Percentiles rank a stretch among this genome's conserved stretches.
Evolutionary conservation across 805 yeast genomes (phyloP).

Genomic region (Ogataea sp.): DNA sequence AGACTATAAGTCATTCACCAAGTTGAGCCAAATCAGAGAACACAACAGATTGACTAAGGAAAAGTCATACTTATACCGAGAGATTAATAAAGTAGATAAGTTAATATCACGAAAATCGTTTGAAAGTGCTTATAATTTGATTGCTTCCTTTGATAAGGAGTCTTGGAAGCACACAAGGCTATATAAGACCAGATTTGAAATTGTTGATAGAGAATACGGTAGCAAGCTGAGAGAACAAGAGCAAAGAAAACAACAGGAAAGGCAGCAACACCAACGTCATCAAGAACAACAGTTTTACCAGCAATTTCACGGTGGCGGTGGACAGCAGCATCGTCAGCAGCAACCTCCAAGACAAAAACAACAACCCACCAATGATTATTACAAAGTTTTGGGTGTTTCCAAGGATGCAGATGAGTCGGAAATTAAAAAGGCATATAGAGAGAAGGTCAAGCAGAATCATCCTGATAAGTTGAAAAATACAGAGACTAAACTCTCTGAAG

Average conservation of each 20-base stretch:
- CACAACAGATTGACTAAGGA: not conserved
- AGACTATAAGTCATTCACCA: constrained; percentile 7
- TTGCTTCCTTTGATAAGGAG: constrained; percentile 24
- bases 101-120: constrained; percentile 16
- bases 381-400: constrained; percentile 64
- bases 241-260: constrained; percentile 28
- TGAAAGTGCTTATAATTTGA: constrained; percentile 29
- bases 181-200: constrained; percentile 26
- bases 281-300: constrained; percentile 41
- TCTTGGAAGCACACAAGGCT: constrained; percentile 32
- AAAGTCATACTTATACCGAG: constrained; percentile 8
- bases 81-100: constrained; percentile 8
- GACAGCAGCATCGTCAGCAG: constrained; percentile 27
- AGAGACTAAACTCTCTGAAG: constrained; percentile 42
- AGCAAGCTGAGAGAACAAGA: constrained; percentile 25
- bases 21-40: not conserved
- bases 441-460: constrained; percentile 72
- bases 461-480: constrained; percentile 80
- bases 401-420: constrained; percentile 61
- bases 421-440: constrained; percentile 74
- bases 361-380: constrained; percentile 50
- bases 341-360: constrained; percentile 22
- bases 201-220: constrained; percentile 8
- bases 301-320: constrained; percentile 29
- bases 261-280: constrained; percentile 33